Evolutionary conservation across 208 protist species (phyloP), one percentile per base, ranked within the genome.

Genomic region (Angomonas deanei): DNA sequence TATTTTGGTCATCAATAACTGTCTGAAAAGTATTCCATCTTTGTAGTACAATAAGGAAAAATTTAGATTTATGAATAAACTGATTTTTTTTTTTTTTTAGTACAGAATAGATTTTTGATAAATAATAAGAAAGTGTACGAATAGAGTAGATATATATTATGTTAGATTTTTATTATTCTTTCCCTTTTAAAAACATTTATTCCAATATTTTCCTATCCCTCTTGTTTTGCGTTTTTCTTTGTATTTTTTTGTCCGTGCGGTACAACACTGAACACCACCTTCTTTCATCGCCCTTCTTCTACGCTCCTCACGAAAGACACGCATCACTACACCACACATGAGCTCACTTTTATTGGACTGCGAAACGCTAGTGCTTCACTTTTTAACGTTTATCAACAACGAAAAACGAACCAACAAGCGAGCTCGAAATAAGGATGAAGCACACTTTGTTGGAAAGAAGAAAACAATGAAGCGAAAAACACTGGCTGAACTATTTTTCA

Each of bases 1-100:
- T 27, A 61, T 95, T 36, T 76, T 95, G 26, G 80, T 91, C 47
- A 66, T 92, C 42, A 84, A 84, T 32, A 81, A 82, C 56, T 55
- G 83, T 47, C 89, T 95, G 72, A 55, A 60, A 19, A 66, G 73
- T 19, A 66, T 95, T 30, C 75, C 81, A 4, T 15, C 50, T 10
- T 4, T 32, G 50, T 8, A 56, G 50, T 28, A 6, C 6, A 28
- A 36, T 28, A 10, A 32, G 50, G 21, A 32, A 17, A 28, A 28
- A 4, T 13, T 26, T 13, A 26, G 28, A 4, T 26, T 15, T 4
- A 6, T 5, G 3, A 34, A 17, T 32, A 56, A 3, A 56, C 26
- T 32, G 4, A 56, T 34, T 56, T 4, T 56, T 31, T 4, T 15
- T 33, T n/a, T 28, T 33, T 28, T 56, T 11, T 8, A 32, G 21